Evolutionary conservation across 176 grass and related monocot genomes (phyloP).

Genomic region (Carex myosuroides): DNA sequence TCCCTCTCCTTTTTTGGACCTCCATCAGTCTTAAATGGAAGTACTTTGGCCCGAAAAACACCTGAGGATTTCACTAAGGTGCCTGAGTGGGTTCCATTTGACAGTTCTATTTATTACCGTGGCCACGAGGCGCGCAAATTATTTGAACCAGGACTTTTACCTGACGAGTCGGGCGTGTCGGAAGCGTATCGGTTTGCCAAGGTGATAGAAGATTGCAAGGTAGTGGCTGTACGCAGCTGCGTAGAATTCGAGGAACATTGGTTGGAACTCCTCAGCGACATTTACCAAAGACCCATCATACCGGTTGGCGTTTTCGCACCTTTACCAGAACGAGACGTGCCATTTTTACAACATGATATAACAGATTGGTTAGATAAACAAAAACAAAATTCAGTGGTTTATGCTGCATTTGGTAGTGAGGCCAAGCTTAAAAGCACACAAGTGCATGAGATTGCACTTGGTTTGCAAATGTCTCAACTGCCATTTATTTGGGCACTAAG

Average conservation of each 20-base stretch:
- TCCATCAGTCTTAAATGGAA: background rate
- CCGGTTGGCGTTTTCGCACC: slow-evolving; percentile 41
- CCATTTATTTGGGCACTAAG: slow-evolving; percentile 64
- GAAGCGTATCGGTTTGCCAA: slow-evolving; percentile 32
- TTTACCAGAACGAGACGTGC: background rate
- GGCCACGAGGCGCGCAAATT: slow-evolving; percentile 36
- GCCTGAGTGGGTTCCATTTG: slow-evolving; percentile 38
- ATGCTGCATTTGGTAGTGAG: slow-evolving; percentile 66
- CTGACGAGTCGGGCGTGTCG: slow-evolving; percentile 37
- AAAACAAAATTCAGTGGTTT: slow-evolving; percentile 34
- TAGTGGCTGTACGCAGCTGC: slow-evolving; percentile 42
- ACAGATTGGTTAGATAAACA: slow-evolving; percentile 39
- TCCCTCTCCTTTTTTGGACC: slow-evolving; percentile 26
- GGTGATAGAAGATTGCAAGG: slow-evolving; percentile 30
- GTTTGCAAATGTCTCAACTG: slow-evolving; percentile 38
- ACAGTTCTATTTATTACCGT: slow-evolving; percentile 28
- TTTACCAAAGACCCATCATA: slow-evolving; percentile 43
- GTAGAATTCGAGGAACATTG: slow-evolving; percentile 30
- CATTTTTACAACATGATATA: background rate
- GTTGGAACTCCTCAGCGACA: slow-evolving; percentile 26
- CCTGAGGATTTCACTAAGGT: slow-evolving; percentile 24
- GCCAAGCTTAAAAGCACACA: slow-evolving; percentile 36
- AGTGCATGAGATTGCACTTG: slow-evolving; percentile 36
- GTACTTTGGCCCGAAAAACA: background rate
- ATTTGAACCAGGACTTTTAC: slow-evolving; percentile 1